phyloP scores from a whole-genome alignment of 108 stramenopile genomes.

The Phaeodactylum tricornutum region DNA sequence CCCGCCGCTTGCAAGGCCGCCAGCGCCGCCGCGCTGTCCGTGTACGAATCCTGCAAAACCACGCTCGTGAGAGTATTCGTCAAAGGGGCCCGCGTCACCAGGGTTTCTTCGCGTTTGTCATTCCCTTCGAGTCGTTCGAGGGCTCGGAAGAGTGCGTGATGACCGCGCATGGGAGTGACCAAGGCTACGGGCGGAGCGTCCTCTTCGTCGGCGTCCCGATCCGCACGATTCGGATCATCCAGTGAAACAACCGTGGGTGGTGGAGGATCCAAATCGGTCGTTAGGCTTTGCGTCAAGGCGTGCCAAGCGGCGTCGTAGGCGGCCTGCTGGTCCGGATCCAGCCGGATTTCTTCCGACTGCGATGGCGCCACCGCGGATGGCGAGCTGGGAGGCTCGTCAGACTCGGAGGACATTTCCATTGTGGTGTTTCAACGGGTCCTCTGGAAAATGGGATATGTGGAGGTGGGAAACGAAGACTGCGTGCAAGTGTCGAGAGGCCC shows the following conservation, averaged over 20 bases:
- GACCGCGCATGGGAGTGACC: conserved; percentile 21
- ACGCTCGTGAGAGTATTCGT: not conserved
- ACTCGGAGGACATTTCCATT: too few relatives aligned
- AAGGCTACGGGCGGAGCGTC: conserved; percentile 6
- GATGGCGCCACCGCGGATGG: too few relatives aligned
- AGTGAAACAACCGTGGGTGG: not conserved
- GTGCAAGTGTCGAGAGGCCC: too few relatives aligned
- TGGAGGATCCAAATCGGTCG: not conserved
- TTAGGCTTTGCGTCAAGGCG: not conserved
- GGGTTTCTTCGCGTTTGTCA: conserved; percentile 15
- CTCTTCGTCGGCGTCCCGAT: not conserved
- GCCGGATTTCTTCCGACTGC: not conserved
- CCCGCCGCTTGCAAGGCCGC: conserved; percentile 20
- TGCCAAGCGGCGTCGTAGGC: conserved; percentile 3
- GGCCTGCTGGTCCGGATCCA: conserved; percentile 3
- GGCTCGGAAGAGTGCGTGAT: conserved; percentile 21
- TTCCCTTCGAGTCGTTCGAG: conserved; percentile 33
- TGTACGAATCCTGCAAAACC: not conserved
- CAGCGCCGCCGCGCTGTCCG: not conserved
- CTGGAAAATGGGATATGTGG: too few relatives aligned
- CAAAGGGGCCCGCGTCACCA: not conserved
- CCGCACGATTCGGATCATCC: not conserved
- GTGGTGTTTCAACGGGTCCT: too few relatives aligned
- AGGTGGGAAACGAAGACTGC: too few relatives aligned
- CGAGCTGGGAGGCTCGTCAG: too few relatives aligned